phyloP scores from a whole-genome alignment of 2,329 filamentous ascomycete genomes.

The Trichoderma pleuroti region DNA sequence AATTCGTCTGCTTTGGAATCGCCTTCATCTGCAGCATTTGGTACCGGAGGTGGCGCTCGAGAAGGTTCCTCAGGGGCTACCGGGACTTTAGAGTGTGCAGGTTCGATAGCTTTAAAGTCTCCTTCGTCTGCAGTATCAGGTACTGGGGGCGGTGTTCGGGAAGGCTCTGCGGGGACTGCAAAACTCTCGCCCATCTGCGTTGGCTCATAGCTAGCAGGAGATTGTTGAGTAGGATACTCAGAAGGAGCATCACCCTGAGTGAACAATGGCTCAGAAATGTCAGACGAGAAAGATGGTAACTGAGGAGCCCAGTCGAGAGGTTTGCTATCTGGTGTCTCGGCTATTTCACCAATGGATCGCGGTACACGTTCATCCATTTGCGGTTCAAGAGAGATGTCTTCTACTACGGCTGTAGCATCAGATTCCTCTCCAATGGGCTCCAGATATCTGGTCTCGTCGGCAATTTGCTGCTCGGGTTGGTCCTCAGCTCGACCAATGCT shows the following conservation, averaged over 20 bases:
- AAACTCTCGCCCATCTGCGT: conserved; percentile 26
- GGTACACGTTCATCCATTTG: neutral
- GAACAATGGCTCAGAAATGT: conserved; percentile 33
- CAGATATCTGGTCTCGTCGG: neutral
- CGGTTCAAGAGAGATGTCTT: neutral
- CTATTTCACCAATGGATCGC: neutral
- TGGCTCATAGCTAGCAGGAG: conserved; percentile 22
- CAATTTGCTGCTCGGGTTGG: neutral
- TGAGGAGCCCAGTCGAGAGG: neutral
- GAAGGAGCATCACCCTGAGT: conserved; percentile 29
- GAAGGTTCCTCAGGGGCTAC: neutral
- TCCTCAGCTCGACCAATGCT: neutral
- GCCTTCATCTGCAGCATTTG: neutral
- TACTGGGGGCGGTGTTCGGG: neutral
- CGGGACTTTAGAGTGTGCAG: conserved; percentile 24
- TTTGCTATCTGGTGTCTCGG: neutral
- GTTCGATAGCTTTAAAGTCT: neutral
- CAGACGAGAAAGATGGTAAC: conserved; percentile 22
- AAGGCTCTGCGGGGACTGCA: neutral
- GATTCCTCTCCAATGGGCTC: neutral
- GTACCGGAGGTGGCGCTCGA: neutral
- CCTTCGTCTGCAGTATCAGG: neutral
- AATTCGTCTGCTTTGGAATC: neutral
- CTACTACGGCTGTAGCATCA: neutral
- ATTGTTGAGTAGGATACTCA: conserved; percentile 27